A percentile compares a stretch with the other conserved stretches of the same genome.
Evolutionary conservation across 257 asterid species (phyloP).

Genomic region (Plantago ovata): DNA sequence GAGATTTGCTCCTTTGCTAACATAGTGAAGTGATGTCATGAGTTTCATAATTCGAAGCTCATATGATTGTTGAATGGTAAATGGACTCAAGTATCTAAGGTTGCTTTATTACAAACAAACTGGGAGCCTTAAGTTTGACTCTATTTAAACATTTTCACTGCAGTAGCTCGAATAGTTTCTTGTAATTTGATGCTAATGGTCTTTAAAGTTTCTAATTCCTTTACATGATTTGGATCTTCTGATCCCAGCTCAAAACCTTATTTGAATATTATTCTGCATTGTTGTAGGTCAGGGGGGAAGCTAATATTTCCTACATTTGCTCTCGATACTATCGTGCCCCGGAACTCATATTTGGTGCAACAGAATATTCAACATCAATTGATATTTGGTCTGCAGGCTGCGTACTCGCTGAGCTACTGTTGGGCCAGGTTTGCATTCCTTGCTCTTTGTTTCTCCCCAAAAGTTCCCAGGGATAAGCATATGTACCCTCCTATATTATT

Average conservation of each 20-base stretch:
- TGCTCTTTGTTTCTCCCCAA: constrained; percentile 5
- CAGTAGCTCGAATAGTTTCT: too few relatives aligned
- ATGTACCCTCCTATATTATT: constrained; percentile 10
- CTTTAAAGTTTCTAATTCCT: too few relatives aligned
- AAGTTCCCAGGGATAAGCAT: neutral
- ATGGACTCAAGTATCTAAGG: too few relatives aligned
- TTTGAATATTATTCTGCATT: too few relatives aligned
- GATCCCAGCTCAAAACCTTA: neutral
- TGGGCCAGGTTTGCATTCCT: constrained; percentile 65
- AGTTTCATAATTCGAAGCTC: too few relatives aligned
- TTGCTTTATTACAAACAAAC: neutral
- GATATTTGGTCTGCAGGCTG: constrained; percentile 97
- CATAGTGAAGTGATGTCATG: too few relatives aligned
- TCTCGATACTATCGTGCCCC: constrained; percentile 95
- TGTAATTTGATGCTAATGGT: too few relatives aligned
- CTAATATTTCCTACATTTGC: constrained; percentile 86
- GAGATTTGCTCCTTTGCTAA: too few relatives aligned
- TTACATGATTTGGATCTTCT: too few relatives aligned
- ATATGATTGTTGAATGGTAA: too few relatives aligned
- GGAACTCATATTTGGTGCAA: constrained; percentile 90
- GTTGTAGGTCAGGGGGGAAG: constrained; percentile 76
- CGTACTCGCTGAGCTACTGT: constrained; percentile 87
- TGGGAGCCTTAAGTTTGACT: neutral
- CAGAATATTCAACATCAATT: constrained; percentile 71
- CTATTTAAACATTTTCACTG: neutral